Evolutionary conservation across 331 rosid species (phyloP).

Genomic region (Dryas integrifolia): DNA sequence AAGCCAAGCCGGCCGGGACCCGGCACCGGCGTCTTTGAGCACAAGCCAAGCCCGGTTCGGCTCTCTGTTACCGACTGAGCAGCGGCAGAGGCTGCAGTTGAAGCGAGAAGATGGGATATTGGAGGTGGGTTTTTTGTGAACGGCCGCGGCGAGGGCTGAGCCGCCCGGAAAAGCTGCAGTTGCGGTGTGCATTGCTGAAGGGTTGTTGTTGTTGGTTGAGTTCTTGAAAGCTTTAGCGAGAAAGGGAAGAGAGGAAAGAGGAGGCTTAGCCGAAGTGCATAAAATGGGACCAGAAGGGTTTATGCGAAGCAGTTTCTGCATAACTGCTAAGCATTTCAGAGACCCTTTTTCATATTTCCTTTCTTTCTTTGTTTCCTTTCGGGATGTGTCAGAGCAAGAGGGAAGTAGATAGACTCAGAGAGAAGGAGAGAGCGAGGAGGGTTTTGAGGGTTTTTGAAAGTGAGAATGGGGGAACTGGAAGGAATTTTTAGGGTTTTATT

Average conservation of each 20-base stretch:
- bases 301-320: slow-evolving; percentile 66
- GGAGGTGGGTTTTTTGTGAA: slow-evolving; percentile 19
- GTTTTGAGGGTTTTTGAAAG: slow-evolving; percentile 6
- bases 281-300: slow-evolving; percentile 44
- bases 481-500: slow-evolving; percentile 9
- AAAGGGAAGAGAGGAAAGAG: not conserved
- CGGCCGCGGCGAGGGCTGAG: slow-evolving; percentile 26
- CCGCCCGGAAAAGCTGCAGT: slow-evolving; percentile 29
- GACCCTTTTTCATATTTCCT: not conserved
- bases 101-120: slow-evolving; percentile 26
- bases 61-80: slow-evolving; percentile 27
- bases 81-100: slow-evolving; percentile 33
- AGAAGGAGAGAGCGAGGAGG: not conserved
- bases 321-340: slow-evolving; percentile 57
- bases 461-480: not conserved
- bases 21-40: slow-evolving; percentile 28
- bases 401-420: not conserved
- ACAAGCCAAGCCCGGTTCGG: slow-evolving; percentile 49
- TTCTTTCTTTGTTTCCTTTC: not conserved
- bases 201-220: not conserved
- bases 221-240: not conserved
- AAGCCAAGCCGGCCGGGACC: slow-evolving; percentile 40
- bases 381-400: not conserved
- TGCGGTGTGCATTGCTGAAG: slow-evolving; percentile 28
- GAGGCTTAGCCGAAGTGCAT: slow-evolving; percentile 39